Conservation (phyloP, 2,329 filamentous ascomycete species). For the Colletotrichum somersetense region DNA sequence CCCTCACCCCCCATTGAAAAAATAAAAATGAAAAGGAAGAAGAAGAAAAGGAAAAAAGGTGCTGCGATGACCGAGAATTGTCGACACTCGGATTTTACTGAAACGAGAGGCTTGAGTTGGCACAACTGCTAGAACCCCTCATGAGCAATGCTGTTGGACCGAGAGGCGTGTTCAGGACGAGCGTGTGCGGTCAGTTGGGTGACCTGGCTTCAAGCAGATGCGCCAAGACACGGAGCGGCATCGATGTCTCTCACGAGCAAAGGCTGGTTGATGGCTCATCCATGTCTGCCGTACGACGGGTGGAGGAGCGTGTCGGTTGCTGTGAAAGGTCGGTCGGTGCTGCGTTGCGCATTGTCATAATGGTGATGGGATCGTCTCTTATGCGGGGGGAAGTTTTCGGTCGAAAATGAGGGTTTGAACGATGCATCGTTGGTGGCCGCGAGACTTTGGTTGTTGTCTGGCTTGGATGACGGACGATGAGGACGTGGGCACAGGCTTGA, state of each 20-base stretch:
- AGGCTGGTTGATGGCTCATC: background rate
- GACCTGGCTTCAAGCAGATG: conserved; percentile 9
- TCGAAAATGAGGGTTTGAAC: background rate
- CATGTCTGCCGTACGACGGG: background rate
- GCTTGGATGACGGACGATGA: background rate
- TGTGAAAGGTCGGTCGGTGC: background rate
- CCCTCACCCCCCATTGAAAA: background rate
- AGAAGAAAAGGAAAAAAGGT: background rate
- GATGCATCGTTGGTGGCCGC: background rate
- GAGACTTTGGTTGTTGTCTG: background rate
- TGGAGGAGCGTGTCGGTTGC: background rate
- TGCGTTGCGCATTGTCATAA: background rate
- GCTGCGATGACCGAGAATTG: background rate
- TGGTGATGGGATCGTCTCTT: background rate
- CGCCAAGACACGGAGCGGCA: conserved; percentile 7
- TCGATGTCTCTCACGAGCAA: background rate
- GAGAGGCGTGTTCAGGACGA: background rate
- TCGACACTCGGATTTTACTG: background rate
- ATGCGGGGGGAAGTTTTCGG: background rate
- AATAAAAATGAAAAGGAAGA: no score
- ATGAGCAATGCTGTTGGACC: background rate
- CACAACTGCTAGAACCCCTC: background rate
- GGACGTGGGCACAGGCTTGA: background rate
- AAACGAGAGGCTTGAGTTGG: conserved; percentile 10
- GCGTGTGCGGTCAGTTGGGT: conserved; percentile 25